Base-by-base conservation (phyloP, 2,329 filamentous ascomycete genomes). In the Malbranchea cinnamomea region DNA sequence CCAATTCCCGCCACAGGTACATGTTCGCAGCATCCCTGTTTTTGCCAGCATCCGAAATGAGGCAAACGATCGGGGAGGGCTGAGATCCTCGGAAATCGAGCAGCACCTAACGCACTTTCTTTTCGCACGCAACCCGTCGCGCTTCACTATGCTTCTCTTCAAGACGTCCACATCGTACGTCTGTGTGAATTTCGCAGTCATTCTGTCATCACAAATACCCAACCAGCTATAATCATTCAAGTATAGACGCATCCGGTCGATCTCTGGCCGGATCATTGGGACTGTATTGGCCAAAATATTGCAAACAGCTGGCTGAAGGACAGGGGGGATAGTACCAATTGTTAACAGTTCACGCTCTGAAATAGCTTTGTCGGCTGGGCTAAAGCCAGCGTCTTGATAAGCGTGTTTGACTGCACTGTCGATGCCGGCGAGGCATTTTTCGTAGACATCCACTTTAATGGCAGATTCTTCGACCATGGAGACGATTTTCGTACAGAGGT, bases 141-240 rank as follows among this genome's bases (percentile, higher is more conserved):
- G 16, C 19, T 8, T 34, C 19, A 30, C 20, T 20, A 32, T 32
- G 13, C 28, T 52, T 54, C 67, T 73, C 46, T 65, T 62, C 20
- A 72, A 52, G 16, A 69, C 61, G 44, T 74, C 71, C 6, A 65
- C 59, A 14, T 77, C 62, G 45, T 74, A 64, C 17, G 61, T 57
- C n/a, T 65, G 62, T 37, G 68, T 68, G 50, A 76, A 81, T 6
- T 65, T 53, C 39, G 72, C 68, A 4, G 65, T 68, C 11, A 58
- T 56, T 9, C 54, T 53, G 35, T 74, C 70, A 31, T 74, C 66
- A 6, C 67, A 64, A 9, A 82, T 59, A 4, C 78, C 77, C 7
- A 89, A 60, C 48, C 80, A 68, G 28, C 63, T 63, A 32, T 74
- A 81, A 47, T 89, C 71, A 28, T 71, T 69, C 52, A 83, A 78